phyloP scores from a whole-genome alignment of 2,329 filamentous ascomycete genomes.

The Pestalotiopsis sp. region DNA sequence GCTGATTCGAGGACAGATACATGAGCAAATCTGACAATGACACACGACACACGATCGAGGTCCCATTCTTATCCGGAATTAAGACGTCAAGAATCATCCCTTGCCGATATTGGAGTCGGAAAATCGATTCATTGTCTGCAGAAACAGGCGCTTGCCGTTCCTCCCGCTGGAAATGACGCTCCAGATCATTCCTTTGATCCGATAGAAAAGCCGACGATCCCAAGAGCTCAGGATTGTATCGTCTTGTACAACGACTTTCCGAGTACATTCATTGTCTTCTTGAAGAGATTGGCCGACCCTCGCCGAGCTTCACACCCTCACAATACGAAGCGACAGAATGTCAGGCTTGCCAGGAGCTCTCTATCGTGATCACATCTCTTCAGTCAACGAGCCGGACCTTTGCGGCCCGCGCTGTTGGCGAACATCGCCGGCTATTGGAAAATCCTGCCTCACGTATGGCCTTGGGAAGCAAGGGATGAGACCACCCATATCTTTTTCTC shows the following conservation, averaged over 20 bases:
- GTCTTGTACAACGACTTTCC: not conserved
- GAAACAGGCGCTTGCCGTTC: not conserved
- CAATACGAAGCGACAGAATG: not conserved
- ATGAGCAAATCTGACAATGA: not conserved
- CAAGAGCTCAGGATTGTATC: not conserved
- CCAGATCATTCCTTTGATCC: not conserved
- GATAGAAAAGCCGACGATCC: not conserved
- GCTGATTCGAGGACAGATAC: too few species aligned
- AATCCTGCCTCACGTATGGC: not conserved
- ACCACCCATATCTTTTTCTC: not conserved
- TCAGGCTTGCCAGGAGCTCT: not conserved
- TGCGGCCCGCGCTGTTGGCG: conserved; percentile 4
- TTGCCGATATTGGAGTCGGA: not conserved
- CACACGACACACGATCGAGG: not conserved
- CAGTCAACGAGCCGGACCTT: conserved; percentile 8
- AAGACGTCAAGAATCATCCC: not conserved
- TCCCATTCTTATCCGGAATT: not conserved
- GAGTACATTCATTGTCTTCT: not conserved
- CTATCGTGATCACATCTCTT: not conserved
- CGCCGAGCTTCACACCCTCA: not conserved
- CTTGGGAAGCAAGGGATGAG: not conserved
- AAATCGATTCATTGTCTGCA: not conserved
- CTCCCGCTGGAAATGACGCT: not conserved
- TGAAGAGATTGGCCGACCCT: not conserved
- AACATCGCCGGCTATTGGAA: not conserved